Conservation (phyloP, 2,329 filamentous ascomycete genomes). For the Alternaria burnsii region DNA sequence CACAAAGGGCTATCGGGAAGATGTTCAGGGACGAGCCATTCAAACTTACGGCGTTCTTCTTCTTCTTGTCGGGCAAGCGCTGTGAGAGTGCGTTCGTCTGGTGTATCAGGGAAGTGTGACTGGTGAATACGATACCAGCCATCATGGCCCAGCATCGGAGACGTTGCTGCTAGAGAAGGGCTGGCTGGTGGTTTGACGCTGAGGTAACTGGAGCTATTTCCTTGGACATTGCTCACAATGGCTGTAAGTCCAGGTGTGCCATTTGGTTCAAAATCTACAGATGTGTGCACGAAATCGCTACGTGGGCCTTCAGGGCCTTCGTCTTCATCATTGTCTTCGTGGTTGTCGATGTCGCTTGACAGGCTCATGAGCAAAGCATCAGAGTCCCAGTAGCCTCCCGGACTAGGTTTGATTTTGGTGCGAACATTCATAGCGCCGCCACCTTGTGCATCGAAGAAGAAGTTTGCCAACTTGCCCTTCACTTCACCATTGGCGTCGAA, state of each 20-base stretch:
- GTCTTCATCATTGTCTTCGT: constrained; percentile 23
- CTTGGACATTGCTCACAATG: neutral
- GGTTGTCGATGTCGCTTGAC: constrained; percentile 19
- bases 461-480: constrained; percentile 42
- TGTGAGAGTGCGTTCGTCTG: constrained; percentile 15
- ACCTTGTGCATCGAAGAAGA: constrained; percentile 43
- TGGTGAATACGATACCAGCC: constrained; percentile 26
- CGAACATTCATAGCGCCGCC: constrained; percentile 1
- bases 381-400: constrained; percentile 46
- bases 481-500: constrained; percentile 36
- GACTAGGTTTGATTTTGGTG: constrained; percentile 16
- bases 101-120: constrained; percentile 2
- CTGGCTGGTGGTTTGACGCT: constrained; percentile 14
- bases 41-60: constrained; percentile 46
- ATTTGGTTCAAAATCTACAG: constrained; percentile 3
- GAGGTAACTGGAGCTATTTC: constrained; percentile 14
- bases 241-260: constrained; percentile 11
- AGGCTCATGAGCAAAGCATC: constrained; percentile 49
- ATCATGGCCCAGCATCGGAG: constrained; percentile 17
- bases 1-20: constrained; percentile 55
- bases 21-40: constrained; percentile 56
- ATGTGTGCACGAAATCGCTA: neutral
- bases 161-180: neutral
- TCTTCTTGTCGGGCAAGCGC: constrained; percentile 20
- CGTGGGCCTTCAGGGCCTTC: constrained; percentile 36